These are phyloP conservation scores for Myxozyma udenii DNA, from an alignment of 805 yeast species.

Conservation along the genomic window DNA sequence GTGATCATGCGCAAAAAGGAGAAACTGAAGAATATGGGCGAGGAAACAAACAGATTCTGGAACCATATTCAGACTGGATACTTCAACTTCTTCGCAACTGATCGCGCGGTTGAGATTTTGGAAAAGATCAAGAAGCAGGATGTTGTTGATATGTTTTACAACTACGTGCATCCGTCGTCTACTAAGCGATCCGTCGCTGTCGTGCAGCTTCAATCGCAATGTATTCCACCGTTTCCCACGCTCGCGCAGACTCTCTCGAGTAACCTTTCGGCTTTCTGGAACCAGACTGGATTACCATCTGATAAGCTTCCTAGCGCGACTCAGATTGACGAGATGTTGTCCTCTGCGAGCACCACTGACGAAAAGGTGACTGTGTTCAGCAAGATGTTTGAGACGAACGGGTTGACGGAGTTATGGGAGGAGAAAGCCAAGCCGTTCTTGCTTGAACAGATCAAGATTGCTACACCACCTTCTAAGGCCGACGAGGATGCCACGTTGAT, in stretches of 20 bases:
- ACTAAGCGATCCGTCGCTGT: conserved; percentile 46
- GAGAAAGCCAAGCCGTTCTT: conserved; percentile 8
- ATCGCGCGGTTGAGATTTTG: conserved; percentile 45
- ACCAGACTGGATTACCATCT: conserved; percentile 10
- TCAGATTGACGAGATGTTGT: conserved; percentile 5
- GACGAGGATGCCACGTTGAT: conserved; percentile 36
- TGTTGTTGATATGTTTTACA: conserved; percentile 53
- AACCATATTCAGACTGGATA: conserved; percentile 67
- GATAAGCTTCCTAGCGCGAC: conserved; percentile 5
- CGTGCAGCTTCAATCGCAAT: conserved; percentile 62
- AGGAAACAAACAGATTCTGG: conserved; percentile 69
- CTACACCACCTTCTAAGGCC: conserved; percentile 49
- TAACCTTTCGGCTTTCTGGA: conserved; percentile 18
- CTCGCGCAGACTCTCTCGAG: conserved; percentile 7
- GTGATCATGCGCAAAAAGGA: conserved; percentile 63
- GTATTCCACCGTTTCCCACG: conserved; percentile 29
- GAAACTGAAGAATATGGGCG: conserved; percentile 71
- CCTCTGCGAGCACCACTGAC: not conserved
- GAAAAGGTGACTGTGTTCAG: conserved; percentile 8
- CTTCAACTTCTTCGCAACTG: conserved; percentile 58
- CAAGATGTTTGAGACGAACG: conserved; percentile 5
- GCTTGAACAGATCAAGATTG: conserved; percentile 23
- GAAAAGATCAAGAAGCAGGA: conserved; percentile 55
- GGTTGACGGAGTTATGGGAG: conserved; percentile 8
- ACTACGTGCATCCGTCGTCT: conserved; percentile 43